A percentile compares a stretch with the other conserved stretches of the same genome.
Evolutionary conservation across 768 basidiomycete species (phyloP).

Genomic region (Leccinum imitatum): DNA sequence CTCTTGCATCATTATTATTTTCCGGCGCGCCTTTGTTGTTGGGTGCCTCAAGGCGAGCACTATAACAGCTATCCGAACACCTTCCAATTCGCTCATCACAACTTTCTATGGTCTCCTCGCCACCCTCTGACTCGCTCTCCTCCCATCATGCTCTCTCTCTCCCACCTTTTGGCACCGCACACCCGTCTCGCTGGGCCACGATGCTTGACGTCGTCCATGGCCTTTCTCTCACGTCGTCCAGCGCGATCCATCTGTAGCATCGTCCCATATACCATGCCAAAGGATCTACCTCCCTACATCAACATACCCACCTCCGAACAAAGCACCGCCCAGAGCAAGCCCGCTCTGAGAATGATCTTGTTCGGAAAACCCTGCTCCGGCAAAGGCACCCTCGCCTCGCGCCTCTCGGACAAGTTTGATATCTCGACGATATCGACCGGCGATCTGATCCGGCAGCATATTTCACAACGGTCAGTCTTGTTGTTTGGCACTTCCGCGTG

Average conservation of each 20-base stretch:
- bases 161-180: slow-evolving; percentile 1
- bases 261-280: slow-evolving; percentile 25
- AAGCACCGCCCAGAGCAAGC: slow-evolving; percentile 26
- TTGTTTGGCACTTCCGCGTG: not conserved
- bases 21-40: slow-evolving; percentile 15
- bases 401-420: slow-evolving; percentile 73
- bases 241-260: slow-evolving; percentile 22
- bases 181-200: not conserved
- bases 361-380: slow-evolving; percentile 67
- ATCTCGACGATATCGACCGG: slow-evolving; percentile 77
- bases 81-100: slow-evolving; percentile 1
- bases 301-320: slow-evolving; percentile 30
- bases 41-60: slow-evolving; percentile 24
- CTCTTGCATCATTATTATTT: not conserved
- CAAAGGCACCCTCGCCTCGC: slow-evolving; percentile 77
- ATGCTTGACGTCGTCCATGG: slow-evolving; percentile 6
- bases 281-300: slow-evolving; percentile 50
- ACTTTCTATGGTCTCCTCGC: not conserved
- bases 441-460: slow-evolving; percentile 81
- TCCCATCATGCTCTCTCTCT: not conserved
- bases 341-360: slow-evolving; percentile 46
- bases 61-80: slow-evolving; percentile 4
- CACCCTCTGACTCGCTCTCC: not conserved
- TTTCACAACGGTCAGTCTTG: slow-evolving; percentile 52
- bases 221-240: not conserved